A percentile compares a stretch with the other conserved stretches of the same genome.
Evolutionary conservation across 202 grass and related monocot genomes (phyloP).

Genomic region (Schoenoplectus tabernaemontani): DNA sequence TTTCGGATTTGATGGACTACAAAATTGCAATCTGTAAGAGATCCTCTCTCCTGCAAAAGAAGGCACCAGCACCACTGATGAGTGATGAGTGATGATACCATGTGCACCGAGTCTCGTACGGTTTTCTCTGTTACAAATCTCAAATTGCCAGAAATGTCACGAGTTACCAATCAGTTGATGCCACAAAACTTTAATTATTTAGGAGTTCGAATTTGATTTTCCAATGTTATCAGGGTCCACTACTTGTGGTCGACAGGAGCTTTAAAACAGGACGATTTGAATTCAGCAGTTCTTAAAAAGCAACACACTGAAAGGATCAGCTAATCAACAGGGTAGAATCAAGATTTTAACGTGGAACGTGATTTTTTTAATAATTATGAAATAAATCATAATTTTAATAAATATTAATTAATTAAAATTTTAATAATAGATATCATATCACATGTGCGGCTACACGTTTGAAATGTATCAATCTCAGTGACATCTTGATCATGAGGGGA

Average conservation of each 20-base stretch:
- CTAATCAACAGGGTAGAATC: too few species aligned
- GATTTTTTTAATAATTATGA: too few species aligned
- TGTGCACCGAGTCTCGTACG: not conserved
- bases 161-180: not conserved
- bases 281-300: not conserved
- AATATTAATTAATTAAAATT: too few species aligned
- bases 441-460: too few species aligned
- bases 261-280: not conserved
- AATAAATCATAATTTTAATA: too few species aligned
- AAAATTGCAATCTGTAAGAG: not conserved
- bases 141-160: not conserved
- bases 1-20: not conserved
- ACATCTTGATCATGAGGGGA: too few species aligned
- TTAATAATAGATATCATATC: too few species aligned
- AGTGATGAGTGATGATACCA: not conserved
- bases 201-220: not conserved
- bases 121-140: not conserved
- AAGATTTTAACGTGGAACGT: too few species aligned
- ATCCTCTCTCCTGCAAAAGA: not conserved
- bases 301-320: not conserved
- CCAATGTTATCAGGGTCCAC: not conserved
- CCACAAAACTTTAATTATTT: not conserved
- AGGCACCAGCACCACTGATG: too few species aligned
- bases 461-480: too few species aligned
- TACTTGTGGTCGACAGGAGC: not conserved